Evolutionary conservation across 768 basidiomycete genomes (phyloP).

Genomic region (Zangia roseola): DNA sequence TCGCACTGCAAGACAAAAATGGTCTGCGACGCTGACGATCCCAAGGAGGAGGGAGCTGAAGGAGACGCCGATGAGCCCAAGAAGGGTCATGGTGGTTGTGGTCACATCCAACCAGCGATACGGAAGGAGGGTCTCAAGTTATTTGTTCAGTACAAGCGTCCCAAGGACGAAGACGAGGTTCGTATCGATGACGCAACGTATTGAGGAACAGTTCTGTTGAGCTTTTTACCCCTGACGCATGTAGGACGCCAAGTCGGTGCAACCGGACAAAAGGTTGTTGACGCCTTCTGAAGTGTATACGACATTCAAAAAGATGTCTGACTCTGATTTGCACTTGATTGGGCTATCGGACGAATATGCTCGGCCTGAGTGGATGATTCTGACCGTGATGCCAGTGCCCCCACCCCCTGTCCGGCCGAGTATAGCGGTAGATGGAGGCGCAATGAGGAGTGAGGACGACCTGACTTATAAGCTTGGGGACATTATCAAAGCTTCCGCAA

Average conservation of each 20-base stretch:
- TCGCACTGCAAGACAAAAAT: constrained; percentile 84
- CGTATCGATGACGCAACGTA: constrained; percentile 30
- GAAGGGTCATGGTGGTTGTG: constrained; percentile 96
- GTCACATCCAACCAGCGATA: constrained; percentile 84
- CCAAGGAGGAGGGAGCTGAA: constrained; percentile 80
- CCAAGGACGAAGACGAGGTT: constrained; percentile 95
- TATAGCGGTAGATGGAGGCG: constrained; percentile 95
- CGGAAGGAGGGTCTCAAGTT: constrained; percentile 95
- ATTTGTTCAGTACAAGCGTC: constrained; percentile 90
- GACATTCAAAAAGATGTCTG: constrained; percentile 93
- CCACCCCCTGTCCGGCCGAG: constrained; percentile 98
- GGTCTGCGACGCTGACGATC: constrained; percentile 85
- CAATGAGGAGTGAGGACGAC: constrained; percentile 97
- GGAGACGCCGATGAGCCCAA: constrained; percentile 65
- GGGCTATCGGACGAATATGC: constrained; percentile 96
- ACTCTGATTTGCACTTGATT: constrained; percentile 82
- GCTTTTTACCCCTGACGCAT: not conserved
- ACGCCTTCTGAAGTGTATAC: constrained; percentile 89
- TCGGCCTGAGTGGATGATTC: constrained; percentile 99
- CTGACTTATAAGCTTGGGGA: constrained; percentile 97
- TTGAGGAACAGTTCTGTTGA: constrained; percentile 10
- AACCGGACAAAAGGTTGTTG: constrained; percentile 80
- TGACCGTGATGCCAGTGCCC: constrained; percentile 96
- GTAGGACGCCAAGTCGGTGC: constrained; percentile 77
- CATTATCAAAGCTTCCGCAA: constrained; percentile 93